Evolutionary conservation across 1,284 basidiomycete genomes (phyloP).

Genomic region (Cryptococcus wingfieldii): DNA sequence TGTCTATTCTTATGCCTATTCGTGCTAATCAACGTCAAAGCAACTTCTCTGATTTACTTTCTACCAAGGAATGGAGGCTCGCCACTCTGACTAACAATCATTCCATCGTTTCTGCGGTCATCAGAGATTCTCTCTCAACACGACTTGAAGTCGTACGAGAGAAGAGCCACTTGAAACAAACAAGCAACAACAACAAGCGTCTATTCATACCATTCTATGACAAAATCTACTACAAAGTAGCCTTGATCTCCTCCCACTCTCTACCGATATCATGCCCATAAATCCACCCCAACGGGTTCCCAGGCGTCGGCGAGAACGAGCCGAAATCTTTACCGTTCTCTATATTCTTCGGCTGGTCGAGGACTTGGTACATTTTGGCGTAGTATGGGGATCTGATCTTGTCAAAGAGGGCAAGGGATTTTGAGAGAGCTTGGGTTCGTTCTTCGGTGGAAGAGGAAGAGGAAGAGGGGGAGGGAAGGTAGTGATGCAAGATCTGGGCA

Average conservation of each 20-base stretch:
- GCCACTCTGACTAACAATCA: too few relatives aligned
- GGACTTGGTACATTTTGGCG: background rate
- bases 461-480: conserved; percentile 21
- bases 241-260: background rate
- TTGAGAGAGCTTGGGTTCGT: background rate
- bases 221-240: background rate
- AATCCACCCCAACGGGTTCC: background rate
- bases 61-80: too few relatives aligned
- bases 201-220: too few relatives aligned
- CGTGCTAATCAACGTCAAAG: too few relatives aligned
- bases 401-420: background rate
- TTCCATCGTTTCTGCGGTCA: too few relatives aligned
- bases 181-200: too few relatives aligned
- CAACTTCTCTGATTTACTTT: too few relatives aligned
- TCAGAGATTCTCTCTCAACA: too few relatives aligned
- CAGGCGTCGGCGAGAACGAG: background rate
- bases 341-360: background rate
- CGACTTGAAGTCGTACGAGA: too few relatives aligned
- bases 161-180: too few relatives aligned
- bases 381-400: background rate
- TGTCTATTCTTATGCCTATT: too few relatives aligned
- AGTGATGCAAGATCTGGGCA: conserved; percentile 20
- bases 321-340: background rate
- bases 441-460: background rate
- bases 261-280: background rate